phyloP scores from a whole-genome alignment of 2,329 filamentous ascomycete species.

The Sporothrix protearum region DNA sequence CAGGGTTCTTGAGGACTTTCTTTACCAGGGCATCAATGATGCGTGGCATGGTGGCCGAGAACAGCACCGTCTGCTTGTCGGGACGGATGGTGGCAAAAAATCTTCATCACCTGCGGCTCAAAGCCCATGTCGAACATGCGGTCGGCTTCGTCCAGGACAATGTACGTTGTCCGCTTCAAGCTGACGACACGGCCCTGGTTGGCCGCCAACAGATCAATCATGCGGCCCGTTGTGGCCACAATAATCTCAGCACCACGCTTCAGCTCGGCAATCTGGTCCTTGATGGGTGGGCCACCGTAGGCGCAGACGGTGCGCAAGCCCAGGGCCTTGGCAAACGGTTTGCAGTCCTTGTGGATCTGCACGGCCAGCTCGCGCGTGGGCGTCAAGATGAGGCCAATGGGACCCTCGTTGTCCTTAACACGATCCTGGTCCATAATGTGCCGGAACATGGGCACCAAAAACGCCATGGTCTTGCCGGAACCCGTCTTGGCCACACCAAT shows the following conservation, averaged over 20 bases:
- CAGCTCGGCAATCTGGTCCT: constrained; percentile 93
- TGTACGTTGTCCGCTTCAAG: constrained; percentile 81
- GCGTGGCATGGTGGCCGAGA: constrained; percentile 92
- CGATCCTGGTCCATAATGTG: constrained; percentile 93
- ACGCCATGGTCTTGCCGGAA: constrained; percentile 95
- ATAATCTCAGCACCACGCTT: constrained; percentile 94
- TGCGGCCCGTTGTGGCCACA: constrained; percentile 88
- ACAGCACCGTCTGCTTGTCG: constrained; percentile 88
- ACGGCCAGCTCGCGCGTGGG: constrained; percentile 90
- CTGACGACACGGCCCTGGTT: constrained; percentile 95
- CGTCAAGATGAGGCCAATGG: constrained; percentile 84
- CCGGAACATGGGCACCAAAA: constrained; percentile 92
- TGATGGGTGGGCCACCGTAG: constrained; percentile 92
- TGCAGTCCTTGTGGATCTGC: constrained; percentile 92
- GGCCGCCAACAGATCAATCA: constrained; percentile 91
- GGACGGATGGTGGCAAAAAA: constrained; percentile 87
- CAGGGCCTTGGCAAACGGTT: constrained; percentile 85
- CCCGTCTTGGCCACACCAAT: constrained; percentile 97
- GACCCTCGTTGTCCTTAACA: constrained; percentile 78
- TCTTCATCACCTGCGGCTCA: constrained; percentile 96
- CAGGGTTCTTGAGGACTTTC: constrained; percentile 78
- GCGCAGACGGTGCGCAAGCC: constrained; percentile 84
- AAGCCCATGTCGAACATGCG: constrained; percentile 99
- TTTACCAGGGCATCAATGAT: constrained; percentile 89
- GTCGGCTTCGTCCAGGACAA: constrained; percentile 95